These are phyloP conservation scores for Chaetomiaceae sp. DNA, from an alignment of 2,329 filamentous ascomycete genomes.

Conservation along the genomic window DNA sequence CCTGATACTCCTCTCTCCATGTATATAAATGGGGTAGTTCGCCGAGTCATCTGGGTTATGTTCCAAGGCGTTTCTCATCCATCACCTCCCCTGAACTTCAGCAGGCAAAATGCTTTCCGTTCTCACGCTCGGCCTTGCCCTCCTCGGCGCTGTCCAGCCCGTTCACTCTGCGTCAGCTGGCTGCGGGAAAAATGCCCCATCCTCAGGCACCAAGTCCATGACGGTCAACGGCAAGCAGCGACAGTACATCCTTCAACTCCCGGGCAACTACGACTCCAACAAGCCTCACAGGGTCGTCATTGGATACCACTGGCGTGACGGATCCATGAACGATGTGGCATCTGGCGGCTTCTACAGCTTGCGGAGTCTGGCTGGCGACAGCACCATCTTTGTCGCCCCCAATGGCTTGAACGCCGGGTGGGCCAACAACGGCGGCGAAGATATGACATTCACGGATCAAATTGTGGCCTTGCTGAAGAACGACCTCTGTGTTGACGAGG, in stretches of 20 bases:
- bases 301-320: slow-evolving; percentile 37
- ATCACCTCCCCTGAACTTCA: too few relatives aligned
- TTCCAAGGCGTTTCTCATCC: too few relatives aligned
- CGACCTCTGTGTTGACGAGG: slow-evolving; percentile 39
- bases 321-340: slow-evolving; percentile 36
- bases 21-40: too few relatives aligned
- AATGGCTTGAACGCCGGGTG: slow-evolving; percentile 41
- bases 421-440: slow-evolving; percentile 40
- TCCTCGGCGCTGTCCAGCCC: slow-evolving; percentile 4
- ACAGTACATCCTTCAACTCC: slow-evolving; percentile 34
- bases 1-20: too few relatives aligned
- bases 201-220: slow-evolving; percentile 30
- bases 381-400: slow-evolving; percentile 42
- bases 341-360: slow-evolving; percentile 38
- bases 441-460: slow-evolving; percentile 38
- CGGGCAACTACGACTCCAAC: slow-evolving; percentile 33
- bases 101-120: slow-evolving; percentile 10
- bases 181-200: slow-evolving; percentile 32
- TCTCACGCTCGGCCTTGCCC: slow-evolving; percentile 4
- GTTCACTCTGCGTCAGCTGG: slow-evolving; percentile 26
- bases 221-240: slow-evolving; percentile 36
- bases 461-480: slow-evolving; percentile 36
- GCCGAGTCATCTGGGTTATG: too few relatives aligned
- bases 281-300: slow-evolving; percentile 39
- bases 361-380: slow-evolving; percentile 30